These are phyloP conservation scores for Eremothecium sinecaudum DNA, from an alignment of 1,139 yeast species.

Conservation along the genomic window DNA sequence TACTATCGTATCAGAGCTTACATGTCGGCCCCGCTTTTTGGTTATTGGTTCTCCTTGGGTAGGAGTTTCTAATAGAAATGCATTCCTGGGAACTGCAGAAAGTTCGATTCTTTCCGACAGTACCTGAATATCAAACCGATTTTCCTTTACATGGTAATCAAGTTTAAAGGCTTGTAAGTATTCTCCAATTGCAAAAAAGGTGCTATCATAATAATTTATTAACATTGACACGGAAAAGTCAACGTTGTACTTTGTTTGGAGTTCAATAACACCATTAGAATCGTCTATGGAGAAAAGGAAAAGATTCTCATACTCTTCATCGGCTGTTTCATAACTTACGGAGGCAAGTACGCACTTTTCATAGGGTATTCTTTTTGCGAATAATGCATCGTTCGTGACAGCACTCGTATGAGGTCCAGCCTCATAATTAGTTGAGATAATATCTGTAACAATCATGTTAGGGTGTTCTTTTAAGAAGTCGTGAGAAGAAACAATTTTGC, in stretches of 20 bases:
- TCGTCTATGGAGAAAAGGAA: conserved; percentile 25
- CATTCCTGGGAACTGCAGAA: conserved; percentile 13
- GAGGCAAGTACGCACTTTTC: conserved; percentile 23
- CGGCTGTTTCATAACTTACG: conserved; percentile 21
- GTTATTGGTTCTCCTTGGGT: background rate
- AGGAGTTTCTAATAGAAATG: conserved; percentile 5
- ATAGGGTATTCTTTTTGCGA: conserved; percentile 19
- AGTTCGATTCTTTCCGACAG: conserved; percentile 12
- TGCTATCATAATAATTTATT: conserved; percentile 14
- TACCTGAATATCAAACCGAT: conserved; percentile 16
- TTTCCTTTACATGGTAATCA: conserved; percentile 23
- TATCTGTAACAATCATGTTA: conserved; percentile 19
- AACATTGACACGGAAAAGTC: conserved; percentile 13
- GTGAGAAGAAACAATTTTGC: conserved; percentile 7
- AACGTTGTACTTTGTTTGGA: conserved; percentile 15
- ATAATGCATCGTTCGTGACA: conserved; percentile 11
- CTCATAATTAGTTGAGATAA: conserved; percentile 13
- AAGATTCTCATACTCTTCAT: conserved; percentile 20
- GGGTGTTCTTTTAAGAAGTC: conserved; percentile 13
- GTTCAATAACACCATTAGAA: conserved; percentile 16
- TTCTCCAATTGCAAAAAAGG: conserved; percentile 21
- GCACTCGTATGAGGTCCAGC: conserved; percentile 1
- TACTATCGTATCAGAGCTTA: background rate
- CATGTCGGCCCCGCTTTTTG: background rate
- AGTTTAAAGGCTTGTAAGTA: conserved; percentile 16